Conservation (phyloP, 306 rosid species). For the Quercus cerris region DNA sequence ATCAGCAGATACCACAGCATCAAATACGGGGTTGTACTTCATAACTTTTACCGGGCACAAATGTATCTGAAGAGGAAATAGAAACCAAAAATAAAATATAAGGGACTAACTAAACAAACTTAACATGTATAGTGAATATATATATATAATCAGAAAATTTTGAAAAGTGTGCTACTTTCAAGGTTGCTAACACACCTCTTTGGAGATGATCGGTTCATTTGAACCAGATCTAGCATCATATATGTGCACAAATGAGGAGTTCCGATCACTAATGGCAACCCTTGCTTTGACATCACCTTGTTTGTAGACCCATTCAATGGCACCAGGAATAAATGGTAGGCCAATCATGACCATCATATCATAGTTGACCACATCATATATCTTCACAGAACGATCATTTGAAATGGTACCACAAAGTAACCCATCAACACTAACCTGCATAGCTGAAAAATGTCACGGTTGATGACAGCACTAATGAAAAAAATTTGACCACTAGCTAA, state of each 20-base stretch:
- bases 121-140: neutral
- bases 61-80: conserved; percentile 56
- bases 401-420: conserved; percentile 96
- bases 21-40: conserved; percentile 71
- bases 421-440: conserved; percentile 98
- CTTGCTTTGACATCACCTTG: conserved; percentile 94
- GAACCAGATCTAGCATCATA: conserved; percentile 88
- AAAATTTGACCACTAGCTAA: neutral
- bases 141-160: neutral
- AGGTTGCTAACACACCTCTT: conserved; percentile 53
- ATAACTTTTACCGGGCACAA: conserved; percentile 79
- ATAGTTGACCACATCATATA: conserved; percentile 91
- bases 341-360: conserved; percentile 99
- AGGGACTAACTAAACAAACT: neutral
- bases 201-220: conserved; percentile 78
- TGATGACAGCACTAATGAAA: conserved; percentile 38
- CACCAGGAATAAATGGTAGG: conserved; percentile 71
- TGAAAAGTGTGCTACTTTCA: neutral
- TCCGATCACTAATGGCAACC: conserved; percentile 78
- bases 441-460: conserved; percentile 61
- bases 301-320: conserved; percentile 96
- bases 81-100: conserved; percentile 5
- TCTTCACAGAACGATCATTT: conserved; percentile 76
- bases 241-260: conserved; percentile 75
- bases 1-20: conserved; percentile 85